These are phyloP conservation scores for Apiospora saccharicola DNA, from an alignment of 2,329 filamentous ascomycete genomes.

Conservation along the genomic window DNA sequence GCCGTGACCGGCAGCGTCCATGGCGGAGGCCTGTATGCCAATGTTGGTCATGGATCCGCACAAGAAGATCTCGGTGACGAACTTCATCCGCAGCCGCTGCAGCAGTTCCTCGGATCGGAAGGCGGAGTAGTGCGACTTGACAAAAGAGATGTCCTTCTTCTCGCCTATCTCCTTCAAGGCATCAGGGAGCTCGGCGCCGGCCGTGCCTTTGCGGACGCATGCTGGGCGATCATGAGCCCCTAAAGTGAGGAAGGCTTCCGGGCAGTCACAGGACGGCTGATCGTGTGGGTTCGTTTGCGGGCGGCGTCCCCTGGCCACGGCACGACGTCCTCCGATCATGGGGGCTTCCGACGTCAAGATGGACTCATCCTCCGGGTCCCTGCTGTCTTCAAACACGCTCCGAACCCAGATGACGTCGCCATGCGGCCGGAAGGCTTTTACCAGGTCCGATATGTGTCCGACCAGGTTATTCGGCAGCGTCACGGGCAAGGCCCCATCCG, in stretches of 20 bases:
- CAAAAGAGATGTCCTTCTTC: slow-evolving; percentile 58
- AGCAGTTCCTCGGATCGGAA: slow-evolving; percentile 79
- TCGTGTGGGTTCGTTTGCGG: slow-evolving; percentile 38
- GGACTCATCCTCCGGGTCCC: slow-evolving; percentile 61
- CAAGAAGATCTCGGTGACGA: slow-evolving; percentile 89
- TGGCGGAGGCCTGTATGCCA: slow-evolving; percentile 87
- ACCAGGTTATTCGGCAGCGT: slow-evolving; percentile 70
- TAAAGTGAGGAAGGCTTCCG: slow-evolving; percentile 51
- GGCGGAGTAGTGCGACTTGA: slow-evolving; percentile 88
- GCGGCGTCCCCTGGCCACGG: slow-evolving; percentile 35
- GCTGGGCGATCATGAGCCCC: slow-evolving; percentile 41
- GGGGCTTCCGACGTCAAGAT: slow-evolving; percentile 53
- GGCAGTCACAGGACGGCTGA: slow-evolving; percentile 32
- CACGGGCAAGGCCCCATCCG: slow-evolving; percentile 72
- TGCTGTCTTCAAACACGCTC: slow-evolving; percentile 73
- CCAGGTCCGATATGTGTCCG: slow-evolving; percentile 70
- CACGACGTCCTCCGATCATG: slow-evolving; percentile 27
- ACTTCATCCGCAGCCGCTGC: slow-evolving; percentile 78
- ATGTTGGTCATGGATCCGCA: slow-evolving; percentile 88
- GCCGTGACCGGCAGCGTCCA: slow-evolving; percentile 89
- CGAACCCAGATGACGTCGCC: slow-evolving; percentile 86
- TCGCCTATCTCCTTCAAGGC: slow-evolving; percentile 52
- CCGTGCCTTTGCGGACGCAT: slow-evolving; percentile 54
- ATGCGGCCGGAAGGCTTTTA: slow-evolving; percentile 74
- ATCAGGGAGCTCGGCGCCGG: slow-evolving; percentile 54